Evolutionary conservation across 495 filamentous ascomycete genomes (phyloP).

Genomic region (Talaromyces borbonicus): DNA sequence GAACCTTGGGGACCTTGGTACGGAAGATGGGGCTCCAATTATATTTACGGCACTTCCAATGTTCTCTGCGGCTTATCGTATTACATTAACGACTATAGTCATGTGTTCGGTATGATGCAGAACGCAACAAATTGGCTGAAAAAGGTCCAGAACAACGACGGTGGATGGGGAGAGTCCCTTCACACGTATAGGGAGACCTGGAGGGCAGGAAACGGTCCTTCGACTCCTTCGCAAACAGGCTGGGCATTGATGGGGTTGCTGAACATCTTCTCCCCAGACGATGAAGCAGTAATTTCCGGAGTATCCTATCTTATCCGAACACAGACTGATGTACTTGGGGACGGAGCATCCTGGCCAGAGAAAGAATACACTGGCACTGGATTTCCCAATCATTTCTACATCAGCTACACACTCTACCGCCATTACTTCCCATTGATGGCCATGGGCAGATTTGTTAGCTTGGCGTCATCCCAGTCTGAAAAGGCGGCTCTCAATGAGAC

Average conservation of each 20-base stretch:
- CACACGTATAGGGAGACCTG: constrained; percentile 15
- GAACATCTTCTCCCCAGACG: constrained; percentile 1
- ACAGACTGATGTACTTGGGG: neutral
- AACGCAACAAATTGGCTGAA: constrained; percentile 17
- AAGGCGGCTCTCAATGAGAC: too few species aligned
- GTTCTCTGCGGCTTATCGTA: constrained; percentile 18
- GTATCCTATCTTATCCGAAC: constrained; percentile 13
- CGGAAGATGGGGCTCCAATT: constrained; percentile 29
- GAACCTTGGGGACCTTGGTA: constrained; percentile 22
- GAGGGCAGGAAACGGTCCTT: constrained; percentile 12
- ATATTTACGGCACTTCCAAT: constrained; percentile 28
- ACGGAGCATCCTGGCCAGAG: constrained; percentile 20
- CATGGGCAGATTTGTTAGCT: constrained; percentile 18
- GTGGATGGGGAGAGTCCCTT: constrained; percentile 27
- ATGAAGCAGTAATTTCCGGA: constrained; percentile 13
- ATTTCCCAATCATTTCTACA: constrained; percentile 25
- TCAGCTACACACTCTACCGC: constrained; percentile 23
- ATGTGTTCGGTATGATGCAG: neutral
- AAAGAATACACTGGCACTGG: constrained; percentile 21
- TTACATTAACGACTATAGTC: constrained; percentile 1
- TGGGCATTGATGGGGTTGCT: constrained; percentile 28
- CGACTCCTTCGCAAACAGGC: constrained; percentile 25
- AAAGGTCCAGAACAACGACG: constrained; percentile 21
- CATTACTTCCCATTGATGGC: constrained; percentile 36
- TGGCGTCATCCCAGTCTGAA: too few species aligned